Evolutionary conservation across 2,329 filamentous ascomycete species (phyloP), one percentile per base, ranked within the genome.

Genomic region (Colletotrichum sansevieriae): DNA sequence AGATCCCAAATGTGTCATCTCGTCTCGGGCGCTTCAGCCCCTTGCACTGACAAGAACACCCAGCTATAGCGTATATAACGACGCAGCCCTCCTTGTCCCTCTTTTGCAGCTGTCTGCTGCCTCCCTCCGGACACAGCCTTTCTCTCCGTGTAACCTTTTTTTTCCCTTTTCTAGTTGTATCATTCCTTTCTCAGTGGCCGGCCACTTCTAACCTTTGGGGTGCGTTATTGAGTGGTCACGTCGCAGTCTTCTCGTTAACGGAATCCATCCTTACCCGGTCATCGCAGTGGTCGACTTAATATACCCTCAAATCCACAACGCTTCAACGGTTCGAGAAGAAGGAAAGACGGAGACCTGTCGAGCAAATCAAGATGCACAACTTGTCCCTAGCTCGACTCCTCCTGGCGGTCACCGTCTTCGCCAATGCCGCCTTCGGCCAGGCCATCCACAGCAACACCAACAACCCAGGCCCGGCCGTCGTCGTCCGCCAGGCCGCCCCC

Each of bases 1-100:
- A 70, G 58, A 44, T 54, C 56, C 60, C 56, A 54, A 63, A 70
- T 71, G 70, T 71, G 66, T 71, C 67, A 71, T 63, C 70, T 67
- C 58, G 70, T 71, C 70, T 71, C 61, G 63, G 66, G 58, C 67
- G 52, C 56, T 61, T 54, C 65, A 56, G 41, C 59, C 65, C 62
- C 57, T 47, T 58, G 43, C 47, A 63, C 55, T 37, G 52, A 57
- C 61, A 43, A 58, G 46, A 52, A 54, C 43, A 39, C 33, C 35
- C 55, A 46, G 15, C 15, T 37, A 54, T 60, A 22, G 47, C 55
- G 49, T 55, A 68, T 65, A 68, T 68, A 68, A 68, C 55, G 8
- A 65, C 35, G 15, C 20, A 47, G 39, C 41, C 54, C 56, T 62
- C 43, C 46, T 44, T 43, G 65, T 39, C 47, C 22, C 55, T 56